Conservation (phyloP, 2,329 filamentous ascomycete species). For the Samsoniella hepiali region DNA sequence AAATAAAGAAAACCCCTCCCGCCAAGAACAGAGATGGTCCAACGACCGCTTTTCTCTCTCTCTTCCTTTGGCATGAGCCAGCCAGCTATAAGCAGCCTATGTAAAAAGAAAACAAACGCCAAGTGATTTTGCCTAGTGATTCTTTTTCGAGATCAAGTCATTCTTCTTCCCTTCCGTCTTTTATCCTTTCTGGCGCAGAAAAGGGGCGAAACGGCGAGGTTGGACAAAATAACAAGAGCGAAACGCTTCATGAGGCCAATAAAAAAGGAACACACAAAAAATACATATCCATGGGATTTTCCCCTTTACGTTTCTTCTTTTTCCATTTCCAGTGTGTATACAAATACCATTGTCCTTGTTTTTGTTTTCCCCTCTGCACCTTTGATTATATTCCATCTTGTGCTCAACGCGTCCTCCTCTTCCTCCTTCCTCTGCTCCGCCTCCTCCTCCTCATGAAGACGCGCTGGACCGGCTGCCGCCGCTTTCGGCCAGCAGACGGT, state of each 20-base stretch:
- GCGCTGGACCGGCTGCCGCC: slow-evolving; percentile 12
- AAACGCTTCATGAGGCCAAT: neutral
- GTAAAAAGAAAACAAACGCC: slow-evolving; percentile 5
- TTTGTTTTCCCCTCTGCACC: too few species aligned
- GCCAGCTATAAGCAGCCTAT: neutral
- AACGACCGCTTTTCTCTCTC: neutral
- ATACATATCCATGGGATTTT: slow-evolving; percentile 2
- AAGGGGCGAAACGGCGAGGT: too few species aligned
- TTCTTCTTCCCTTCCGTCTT: neutral
- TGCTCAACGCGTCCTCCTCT: neutral
- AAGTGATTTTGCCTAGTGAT: neutral
- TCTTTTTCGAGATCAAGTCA: neutral
- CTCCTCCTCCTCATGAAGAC: neutral
- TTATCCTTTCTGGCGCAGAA: neutral
- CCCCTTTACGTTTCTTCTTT: neutral
- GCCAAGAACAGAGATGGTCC: neutral
- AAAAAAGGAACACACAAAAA: neutral
- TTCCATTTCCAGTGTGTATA: neutral
- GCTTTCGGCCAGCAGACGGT: slow-evolving; percentile 29
- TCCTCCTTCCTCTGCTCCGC: too few species aligned
- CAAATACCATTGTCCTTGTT: neutral
- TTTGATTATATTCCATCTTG: neutral
- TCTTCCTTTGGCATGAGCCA: neutral
- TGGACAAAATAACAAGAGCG: neutral
- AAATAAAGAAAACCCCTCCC: neutral